Percentiles rank a stretch among this genome's conserved stretches.
These are phyloP conservation scores for Carex pumila DNA, from an alignment of 176 grass and related monocot genomes.

Conservation along the genomic window DNA sequence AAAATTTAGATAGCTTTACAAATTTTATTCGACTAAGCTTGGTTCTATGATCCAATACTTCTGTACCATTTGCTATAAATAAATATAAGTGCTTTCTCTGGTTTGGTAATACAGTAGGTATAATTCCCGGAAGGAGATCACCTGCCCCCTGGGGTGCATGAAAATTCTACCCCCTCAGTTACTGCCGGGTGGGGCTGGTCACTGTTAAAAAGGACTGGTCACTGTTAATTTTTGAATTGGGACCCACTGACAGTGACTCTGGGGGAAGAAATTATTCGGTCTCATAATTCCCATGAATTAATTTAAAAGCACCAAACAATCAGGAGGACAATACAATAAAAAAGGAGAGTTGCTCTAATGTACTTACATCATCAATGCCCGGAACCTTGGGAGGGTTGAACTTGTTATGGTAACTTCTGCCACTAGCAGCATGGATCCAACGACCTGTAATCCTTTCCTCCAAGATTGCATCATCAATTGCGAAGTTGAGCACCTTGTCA, in stretches of 20 bases:
- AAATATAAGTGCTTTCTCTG: background rate
- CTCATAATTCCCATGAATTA: background rate
- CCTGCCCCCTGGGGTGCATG: no score
- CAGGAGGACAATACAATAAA: background rate
- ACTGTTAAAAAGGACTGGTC: no score
- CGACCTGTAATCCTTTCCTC: constrained; percentile 96
- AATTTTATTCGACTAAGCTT: background rate
- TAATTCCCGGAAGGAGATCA: background rate
- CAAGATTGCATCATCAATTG: constrained; percentile 81
- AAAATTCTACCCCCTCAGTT: no score
- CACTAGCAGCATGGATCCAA: constrained; percentile 86
- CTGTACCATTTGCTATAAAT: background rate
- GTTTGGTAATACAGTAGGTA: no score
- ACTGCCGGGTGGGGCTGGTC: no score
- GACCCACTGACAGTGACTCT: no score
- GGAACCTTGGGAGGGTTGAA: constrained; percentile 83
- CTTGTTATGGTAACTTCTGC: constrained; percentile 90
- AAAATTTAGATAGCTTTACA: background rate
- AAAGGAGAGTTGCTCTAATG: background rate
- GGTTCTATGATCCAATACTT: background rate
- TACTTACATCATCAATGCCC: constrained; percentile 86
- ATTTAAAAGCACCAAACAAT: background rate
- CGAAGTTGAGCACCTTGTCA: constrained; percentile 91
- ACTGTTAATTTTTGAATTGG: no score
- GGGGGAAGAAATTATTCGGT: no score